Percentiles rank a stretch among this genome's conserved stretches.
These are phyloP conservation scores for Craterostigma plantagineum DNA, from an alignment of 257 asterid genomes.

Conservation along the genomic window DNA sequence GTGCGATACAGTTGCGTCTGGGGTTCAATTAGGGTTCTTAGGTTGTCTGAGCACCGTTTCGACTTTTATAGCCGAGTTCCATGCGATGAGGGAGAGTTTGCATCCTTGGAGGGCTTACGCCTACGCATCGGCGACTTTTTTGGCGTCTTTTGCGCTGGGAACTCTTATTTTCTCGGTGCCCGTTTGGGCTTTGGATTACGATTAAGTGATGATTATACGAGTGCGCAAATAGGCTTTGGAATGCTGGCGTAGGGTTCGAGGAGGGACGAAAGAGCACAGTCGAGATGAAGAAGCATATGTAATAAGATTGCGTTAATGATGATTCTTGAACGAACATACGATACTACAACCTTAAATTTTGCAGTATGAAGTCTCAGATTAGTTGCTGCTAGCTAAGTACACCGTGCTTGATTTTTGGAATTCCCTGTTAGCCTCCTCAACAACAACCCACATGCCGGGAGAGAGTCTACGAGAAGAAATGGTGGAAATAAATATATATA, in stretches of 20 bases:
- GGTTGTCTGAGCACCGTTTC: slow-evolving; percentile 90
- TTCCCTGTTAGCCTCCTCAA: slow-evolving; percentile 33
- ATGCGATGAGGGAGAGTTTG: slow-evolving; percentile 51
- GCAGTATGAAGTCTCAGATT: not conserved
- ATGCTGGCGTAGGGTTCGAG: too few species aligned
- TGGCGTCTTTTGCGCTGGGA: slow-evolving; percentile 35
- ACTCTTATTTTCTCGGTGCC: slow-evolving; percentile 56
- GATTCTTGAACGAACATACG: too few species aligned
- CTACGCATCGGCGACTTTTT: slow-evolving; percentile 31
- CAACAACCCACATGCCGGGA: slow-evolving; percentile 98
- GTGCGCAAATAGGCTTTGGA: not conserved
- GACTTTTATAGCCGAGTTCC: slow-evolving; percentile 65
- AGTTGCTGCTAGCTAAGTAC: not conserved
- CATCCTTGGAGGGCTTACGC: slow-evolving; percentile 56
- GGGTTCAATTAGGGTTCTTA: slow-evolving; percentile 57
- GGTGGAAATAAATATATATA: too few species aligned
- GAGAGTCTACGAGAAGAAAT: slow-evolving; percentile 30
- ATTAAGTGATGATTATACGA: slow-evolving; percentile 7
- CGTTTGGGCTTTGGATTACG: slow-evolving; percentile 29
- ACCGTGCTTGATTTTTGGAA: too few species aligned
- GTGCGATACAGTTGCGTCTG: slow-evolving; percentile 36
- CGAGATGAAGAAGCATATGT: too few species aligned
- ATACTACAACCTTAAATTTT: too few species aligned
- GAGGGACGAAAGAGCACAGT: too few species aligned
- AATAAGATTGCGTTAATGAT: too few species aligned